phyloP scores from a whole-genome alignment of 2,329 filamentous ascomycete species.

The Claviceps arundinis region DNA sequence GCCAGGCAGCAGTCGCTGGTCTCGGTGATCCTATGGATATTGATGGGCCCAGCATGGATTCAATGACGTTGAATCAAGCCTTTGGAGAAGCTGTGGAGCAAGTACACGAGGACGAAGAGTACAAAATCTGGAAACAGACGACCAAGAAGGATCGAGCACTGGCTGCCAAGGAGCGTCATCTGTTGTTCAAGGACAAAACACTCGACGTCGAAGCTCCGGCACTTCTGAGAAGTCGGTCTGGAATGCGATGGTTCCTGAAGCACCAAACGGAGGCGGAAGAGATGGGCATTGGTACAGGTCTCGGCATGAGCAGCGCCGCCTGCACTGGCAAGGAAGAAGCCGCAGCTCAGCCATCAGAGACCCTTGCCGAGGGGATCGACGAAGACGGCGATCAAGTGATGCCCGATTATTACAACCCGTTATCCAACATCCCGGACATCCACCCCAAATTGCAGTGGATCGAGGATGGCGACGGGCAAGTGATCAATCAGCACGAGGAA shows the following conservation, averaged over 20 bases:
- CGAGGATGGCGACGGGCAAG: slow-evolving; percentile 77
- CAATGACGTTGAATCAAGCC: slow-evolving; percentile 48
- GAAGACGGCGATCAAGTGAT: slow-evolving; percentile 72
- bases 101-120: slow-evolving; percentile 80
- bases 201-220: slow-evolving; percentile 82
- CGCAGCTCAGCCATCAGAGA: slow-evolving; percentile 46
- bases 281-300: slow-evolving; percentile 25
- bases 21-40: slow-evolving; percentile 80
- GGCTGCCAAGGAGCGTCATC: slow-evolving; percentile 72
- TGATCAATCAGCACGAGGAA: slow-evolving; percentile 78
- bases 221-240: slow-evolving; percentile 67
- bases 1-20: slow-evolving; percentile 52
- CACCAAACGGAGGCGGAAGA: slow-evolving; percentile 59
- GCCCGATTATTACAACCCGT: slow-evolving; percentile 87
- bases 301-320: slow-evolving; percentile 23
- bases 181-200: slow-evolving; percentile 73
- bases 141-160: slow-evolving; percentile 90
- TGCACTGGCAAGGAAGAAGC: slow-evolving; percentile 31
- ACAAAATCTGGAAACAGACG: slow-evolving; percentile 97
- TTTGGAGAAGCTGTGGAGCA: slow-evolving; percentile 59
- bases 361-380: slow-evolving; percentile 88
- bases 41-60: slow-evolving; percentile 60
- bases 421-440: slow-evolving; percentile 77
- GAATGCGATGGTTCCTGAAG: slow-evolving; percentile 79
- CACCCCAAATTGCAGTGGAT: slow-evolving; percentile 69